A percentile compares a stretch with the other conserved stretches of the same genome.
Conservation (phyloP, 495 filamentous ascomycete species). For the Xylaria longipes region DNA sequence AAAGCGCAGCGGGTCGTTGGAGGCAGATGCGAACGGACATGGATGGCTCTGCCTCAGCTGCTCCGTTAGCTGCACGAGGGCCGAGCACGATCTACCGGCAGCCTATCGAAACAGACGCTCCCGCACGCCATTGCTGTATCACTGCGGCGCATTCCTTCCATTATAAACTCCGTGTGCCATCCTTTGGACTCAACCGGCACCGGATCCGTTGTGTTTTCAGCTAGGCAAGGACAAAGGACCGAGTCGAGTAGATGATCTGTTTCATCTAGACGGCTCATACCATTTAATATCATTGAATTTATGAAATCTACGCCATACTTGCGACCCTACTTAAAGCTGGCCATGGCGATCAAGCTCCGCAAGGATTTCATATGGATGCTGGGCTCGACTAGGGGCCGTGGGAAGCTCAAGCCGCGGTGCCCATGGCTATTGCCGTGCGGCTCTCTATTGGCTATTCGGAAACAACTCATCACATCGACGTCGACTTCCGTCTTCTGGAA, state of each 20-base stretch:
- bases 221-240: neutral
- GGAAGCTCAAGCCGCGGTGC: neutral
- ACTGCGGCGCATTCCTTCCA: neutral
- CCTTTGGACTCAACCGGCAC: neutral
- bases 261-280: neutral
- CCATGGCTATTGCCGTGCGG: neutral
- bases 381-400: neutral
- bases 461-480: neutral
- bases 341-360: neutral
- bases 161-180: neutral
- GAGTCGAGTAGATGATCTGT: neutral
- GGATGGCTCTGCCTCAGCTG: neutral
- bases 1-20: constrained; percentile 2
- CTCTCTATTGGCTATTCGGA: neutral
- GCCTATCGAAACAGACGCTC: constrained; percentile 4
- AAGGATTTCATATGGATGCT: neutral
- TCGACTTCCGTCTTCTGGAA: neutral
- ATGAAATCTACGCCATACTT: neutral
- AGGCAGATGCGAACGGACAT: neutral
- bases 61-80: constrained; percentile 10
- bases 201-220: constrained; percentile 3
- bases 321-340: neutral
- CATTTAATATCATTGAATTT: neutral
- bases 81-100: neutral
- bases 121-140: constrained; percentile 3